Base-by-base conservation (phyloP, 164 flowering plant genomes). In the Piper longum region DNA sequence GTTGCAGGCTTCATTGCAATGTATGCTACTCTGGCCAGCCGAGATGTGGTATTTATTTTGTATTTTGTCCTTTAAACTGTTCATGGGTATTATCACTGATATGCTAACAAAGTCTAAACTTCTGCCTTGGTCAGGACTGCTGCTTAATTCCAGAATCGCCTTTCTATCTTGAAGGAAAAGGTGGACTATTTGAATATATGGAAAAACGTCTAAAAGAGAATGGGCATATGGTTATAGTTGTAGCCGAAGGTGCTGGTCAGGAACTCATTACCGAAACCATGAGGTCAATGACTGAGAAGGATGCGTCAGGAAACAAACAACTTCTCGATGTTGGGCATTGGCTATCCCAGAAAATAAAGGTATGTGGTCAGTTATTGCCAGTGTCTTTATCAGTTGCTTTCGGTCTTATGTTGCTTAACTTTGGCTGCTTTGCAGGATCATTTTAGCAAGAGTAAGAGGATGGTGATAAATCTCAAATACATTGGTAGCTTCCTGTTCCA, bases 251-350 rank as follows among this genome's bases (percentile, higher is more conserved):
- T 55, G 85, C 85, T 4, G 87, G 87, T 44, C 83, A 83, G 59
- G 85, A 81, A n/a, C 79, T 76, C 36, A 62, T 83, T 59, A 66
- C 80, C 9, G 74, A 79, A 62, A 66, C 73, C 64, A 64, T 72
- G 69, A 74, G 70, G 60, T 73, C 80, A 60, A 59, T 26, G 65
- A 74, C 55, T 44, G 75, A 74, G 70, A 75, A 75, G 77, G 96
- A 89, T 77, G 93, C 89, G 57, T 89, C 91, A 43, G 96, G 93
- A 66, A 89, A 89, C 73, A 79, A 73, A 73, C 75, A 83, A 56
- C 93, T 89, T 58, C 75, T 72, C 65, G 96, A 89, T 78, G 80
- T 80, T 74, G 96, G 96, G 58, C 81, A 66, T 18, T 89, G 96
- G 96, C 62, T 89, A 62, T 73, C 91, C 62, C 80, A 85, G 54